Conservation (phyloP, 2,329 filamentous ascomycete genomes). For the Penicillium olsonii region DNA sequence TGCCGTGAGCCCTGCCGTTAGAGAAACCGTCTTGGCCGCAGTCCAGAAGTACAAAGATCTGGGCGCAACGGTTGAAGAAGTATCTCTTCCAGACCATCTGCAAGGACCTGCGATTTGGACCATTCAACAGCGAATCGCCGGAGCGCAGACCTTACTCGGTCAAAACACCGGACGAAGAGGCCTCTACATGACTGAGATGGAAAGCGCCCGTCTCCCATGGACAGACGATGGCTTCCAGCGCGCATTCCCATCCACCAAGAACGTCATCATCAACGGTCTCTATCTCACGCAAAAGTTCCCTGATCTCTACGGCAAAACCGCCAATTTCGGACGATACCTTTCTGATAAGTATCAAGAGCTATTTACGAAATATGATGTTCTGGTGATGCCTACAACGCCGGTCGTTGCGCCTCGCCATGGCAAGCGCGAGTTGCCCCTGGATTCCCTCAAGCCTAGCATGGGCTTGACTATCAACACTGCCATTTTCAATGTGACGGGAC, state of each 20-base stretch:
- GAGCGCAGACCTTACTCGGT: constrained; percentile 45
- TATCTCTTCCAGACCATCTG: constrained; percentile 53
- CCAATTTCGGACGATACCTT: constrained; percentile 43
- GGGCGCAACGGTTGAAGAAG: constrained; percentile 53
- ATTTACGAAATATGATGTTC: constrained; percentile 42
- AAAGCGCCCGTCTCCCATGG: constrained; percentile 51
- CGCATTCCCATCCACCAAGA: constrained; percentile 48
- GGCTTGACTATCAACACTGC: constrained; percentile 60
- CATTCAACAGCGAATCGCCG: constrained; percentile 40
- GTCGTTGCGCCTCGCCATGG: constrained; percentile 29
- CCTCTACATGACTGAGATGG: constrained; percentile 54
- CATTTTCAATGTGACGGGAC: constrained; percentile 59
- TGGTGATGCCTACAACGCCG: constrained; percentile 44
- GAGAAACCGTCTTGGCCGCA: constrained; percentile 45
- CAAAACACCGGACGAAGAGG: constrained; percentile 51
- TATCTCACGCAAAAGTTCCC: constrained; percentile 44
- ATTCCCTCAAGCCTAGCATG: constrained; percentile 41
- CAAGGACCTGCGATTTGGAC: constrained; percentile 54
- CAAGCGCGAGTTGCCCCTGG: constrained; percentile 24
- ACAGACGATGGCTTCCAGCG: constrained; percentile 53
- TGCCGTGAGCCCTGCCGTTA: constrained; percentile 44
- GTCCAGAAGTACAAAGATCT: constrained; percentile 45
- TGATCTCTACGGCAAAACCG: constrained; percentile 42
- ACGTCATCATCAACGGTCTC: constrained; percentile 43
- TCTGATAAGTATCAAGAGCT: constrained; percentile 42